Evolutionary conservation across 768 basidiomycete genomes (phyloP).

Genomic region (Krasilnikovozyma curviuscula): DNA sequence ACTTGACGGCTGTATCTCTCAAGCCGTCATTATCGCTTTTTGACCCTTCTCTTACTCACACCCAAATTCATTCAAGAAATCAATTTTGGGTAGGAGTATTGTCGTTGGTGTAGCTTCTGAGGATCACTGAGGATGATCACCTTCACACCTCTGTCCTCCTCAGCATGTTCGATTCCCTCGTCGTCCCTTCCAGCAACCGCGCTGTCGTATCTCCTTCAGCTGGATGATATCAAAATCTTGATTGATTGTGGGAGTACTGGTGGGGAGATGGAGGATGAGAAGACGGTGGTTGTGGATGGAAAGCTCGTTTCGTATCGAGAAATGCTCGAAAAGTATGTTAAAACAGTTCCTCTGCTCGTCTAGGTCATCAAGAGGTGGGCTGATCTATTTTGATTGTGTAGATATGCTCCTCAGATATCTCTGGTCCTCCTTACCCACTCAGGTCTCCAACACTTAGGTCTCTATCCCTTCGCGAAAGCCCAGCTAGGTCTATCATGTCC

Average conservation of each 20-base stretch:
- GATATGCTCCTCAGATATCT: constrained; percentile 60
- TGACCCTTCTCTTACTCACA: too few species aligned
- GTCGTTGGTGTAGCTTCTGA: too few species aligned
- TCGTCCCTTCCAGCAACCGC: constrained; percentile 33
- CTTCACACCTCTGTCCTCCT: constrained; percentile 71
- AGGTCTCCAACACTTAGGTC: constrained; percentile 65
- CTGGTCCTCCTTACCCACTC: constrained; percentile 89
- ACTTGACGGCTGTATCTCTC: too few species aligned
- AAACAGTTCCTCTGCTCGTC: neutral
- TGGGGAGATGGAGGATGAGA: constrained; percentile 21
- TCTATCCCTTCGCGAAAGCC: constrained; percentile 82
- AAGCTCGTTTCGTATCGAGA: constrained; percentile 27
- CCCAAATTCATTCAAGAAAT: too few species aligned
- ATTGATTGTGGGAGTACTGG: constrained; percentile 69
- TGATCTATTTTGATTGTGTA: constrained; percentile 21
- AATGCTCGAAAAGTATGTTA: constrained; percentile 6
- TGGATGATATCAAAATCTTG: constrained; percentile 82
- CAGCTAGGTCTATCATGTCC: constrained; percentile 62
- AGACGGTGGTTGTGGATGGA: too few species aligned
- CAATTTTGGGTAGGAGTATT: too few species aligned
- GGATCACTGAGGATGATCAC: constrained; percentile 55
- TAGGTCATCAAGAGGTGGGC: neutral
- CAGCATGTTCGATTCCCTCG: constrained; percentile 21
- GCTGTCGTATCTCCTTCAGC: constrained; percentile 56
- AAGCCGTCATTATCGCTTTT: too few species aligned